Percentiles rank a stretch among this genome's conserved stretches.
phyloP scores from a whole-genome alignment of 2,329 filamentous ascomycete genomes.

The Monilinia polystroma region DNA sequence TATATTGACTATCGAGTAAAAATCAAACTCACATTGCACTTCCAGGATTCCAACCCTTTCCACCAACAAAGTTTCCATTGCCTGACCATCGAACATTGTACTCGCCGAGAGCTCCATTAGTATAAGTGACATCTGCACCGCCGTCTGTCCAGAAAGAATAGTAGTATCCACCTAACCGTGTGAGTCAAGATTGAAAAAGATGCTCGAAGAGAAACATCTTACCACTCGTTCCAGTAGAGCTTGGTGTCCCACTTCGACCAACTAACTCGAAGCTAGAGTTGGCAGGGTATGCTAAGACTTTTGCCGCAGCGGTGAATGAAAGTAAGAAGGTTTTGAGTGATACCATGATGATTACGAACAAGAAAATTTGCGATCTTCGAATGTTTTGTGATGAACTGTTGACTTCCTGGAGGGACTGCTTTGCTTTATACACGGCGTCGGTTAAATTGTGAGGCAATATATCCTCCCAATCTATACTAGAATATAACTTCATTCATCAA shows the following conservation, averaged over 20 bases:
- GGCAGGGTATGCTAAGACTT: conserved; percentile 4
- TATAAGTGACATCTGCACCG: conserved; percentile 51
- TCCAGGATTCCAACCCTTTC: conserved; percentile 52
- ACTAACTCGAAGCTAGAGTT: conserved; percentile 2
- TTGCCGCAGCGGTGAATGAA: not conserved
- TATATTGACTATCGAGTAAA: not conserved
- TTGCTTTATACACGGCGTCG: not conserved
- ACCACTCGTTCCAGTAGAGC: conserved; percentile 19
- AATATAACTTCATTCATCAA: not conserved
- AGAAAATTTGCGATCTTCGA: not conserved
- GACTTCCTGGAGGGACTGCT: not conserved
- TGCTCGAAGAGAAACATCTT: not conserved
- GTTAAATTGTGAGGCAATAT: not conserved
- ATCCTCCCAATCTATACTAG: not conserved
- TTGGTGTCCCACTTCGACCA: conserved; percentile 11
- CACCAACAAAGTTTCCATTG: conserved; percentile 49
- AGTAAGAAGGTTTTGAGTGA: not conserved
- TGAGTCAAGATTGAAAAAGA: not conserved
- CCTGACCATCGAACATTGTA: conserved; percentile 52
- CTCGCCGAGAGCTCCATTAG: conserved; percentile 51
- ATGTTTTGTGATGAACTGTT: not conserved
- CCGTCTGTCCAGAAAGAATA: conserved; percentile 61
- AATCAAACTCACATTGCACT: conserved; percentile 28
- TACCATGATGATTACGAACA: not conserved
- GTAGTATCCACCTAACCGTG: conserved; percentile 41